Evolutionary conservation across 202 grass and related monocot species (phyloP), one percentile per base, ranked within the genome.

Genomic region (Elaeis oleifera): DNA sequence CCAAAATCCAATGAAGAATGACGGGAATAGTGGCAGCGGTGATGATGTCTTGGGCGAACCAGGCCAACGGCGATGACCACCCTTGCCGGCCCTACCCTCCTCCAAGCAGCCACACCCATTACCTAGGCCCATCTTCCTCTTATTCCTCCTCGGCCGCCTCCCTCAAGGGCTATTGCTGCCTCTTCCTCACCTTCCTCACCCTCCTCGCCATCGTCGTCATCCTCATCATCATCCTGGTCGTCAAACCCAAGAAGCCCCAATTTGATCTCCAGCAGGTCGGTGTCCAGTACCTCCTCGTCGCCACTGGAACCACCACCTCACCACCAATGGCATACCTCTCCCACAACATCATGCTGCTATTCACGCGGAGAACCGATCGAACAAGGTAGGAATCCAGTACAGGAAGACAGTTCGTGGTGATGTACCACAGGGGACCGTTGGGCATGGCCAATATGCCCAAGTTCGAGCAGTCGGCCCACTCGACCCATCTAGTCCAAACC

Each of bases 221-320:
- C n/a, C 94, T 97, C 63, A 82, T 97, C 16, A 71, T 99, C 44
- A 69, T 99, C 53, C 84, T 99, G 22, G 88, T 81, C 51, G 88
- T 99, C 62, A 99, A 99, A 80, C 94, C 94, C 52, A 80, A 84
- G 71, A 99, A 89, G 64, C 94, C 94, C 21, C 80, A 90, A 60
- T 99, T 99, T 85, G 94, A 99, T 71, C 94, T 99, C 62, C 87
- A 99, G 83, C 94, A 99, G 65, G 94, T 92, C 26, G 77, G 82
- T 75, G 88, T 99, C 54, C 88, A 92, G 62, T 99, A 99, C 84
- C 84, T 99, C 69, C 82, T 99, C 5, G 84, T 99, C 15, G 65
- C 88, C n/a, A 36, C 29, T 6, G 65, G n/a, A 8, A 24, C 86
- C 50, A 71, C 64, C 32, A 80, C 16, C 23, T 17, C 51, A 0